Evolutionary conservation across 2,329 filamentous ascomycete genomes (phyloP).

Genomic region (Colletotrichum camelliae): DNA sequence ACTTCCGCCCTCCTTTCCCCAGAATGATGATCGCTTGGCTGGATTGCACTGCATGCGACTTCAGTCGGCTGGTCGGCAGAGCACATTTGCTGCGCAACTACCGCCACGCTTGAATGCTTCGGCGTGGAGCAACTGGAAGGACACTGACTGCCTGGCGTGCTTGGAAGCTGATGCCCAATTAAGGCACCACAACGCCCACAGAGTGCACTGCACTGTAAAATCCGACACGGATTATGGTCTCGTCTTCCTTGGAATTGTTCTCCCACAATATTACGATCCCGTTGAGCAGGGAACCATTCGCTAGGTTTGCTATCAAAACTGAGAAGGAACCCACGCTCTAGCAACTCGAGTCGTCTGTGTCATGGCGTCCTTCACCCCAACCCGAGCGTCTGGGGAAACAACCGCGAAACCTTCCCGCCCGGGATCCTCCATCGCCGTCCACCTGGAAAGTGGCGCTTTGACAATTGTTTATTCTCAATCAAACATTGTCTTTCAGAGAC

Average conservation of each 20-base stretch:
- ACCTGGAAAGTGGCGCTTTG: not conserved
- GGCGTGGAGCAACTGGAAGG: not conserved
- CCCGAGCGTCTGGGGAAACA: conserved; percentile 13
- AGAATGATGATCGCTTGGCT: conserved; percentile 1
- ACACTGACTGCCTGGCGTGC: not conserved
- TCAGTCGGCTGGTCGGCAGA: not conserved
- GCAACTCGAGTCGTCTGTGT: not conserved
- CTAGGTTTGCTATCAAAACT: not conserved
- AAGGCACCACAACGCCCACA: not conserved
- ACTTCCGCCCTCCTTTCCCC: not conserved
- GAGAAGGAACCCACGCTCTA: not conserved
- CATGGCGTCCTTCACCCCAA: not conserved
- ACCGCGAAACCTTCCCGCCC: not conserved
- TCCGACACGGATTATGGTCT: not conserved
- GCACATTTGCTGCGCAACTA: not conserved
- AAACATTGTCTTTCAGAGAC: not conserved
- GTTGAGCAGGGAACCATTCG: not conserved
- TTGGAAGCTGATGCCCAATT: not conserved
- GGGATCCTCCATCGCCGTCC: not conserved
- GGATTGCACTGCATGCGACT: not conserved
- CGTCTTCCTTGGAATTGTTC: not conserved
- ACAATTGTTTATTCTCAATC: not conserved
- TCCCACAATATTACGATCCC: not conserved
- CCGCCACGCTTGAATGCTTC: not conserved
- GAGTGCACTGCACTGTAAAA: not conserved